Conservation (phyloP, 805 yeast species). For the Metschnikowia proteae region DNA sequence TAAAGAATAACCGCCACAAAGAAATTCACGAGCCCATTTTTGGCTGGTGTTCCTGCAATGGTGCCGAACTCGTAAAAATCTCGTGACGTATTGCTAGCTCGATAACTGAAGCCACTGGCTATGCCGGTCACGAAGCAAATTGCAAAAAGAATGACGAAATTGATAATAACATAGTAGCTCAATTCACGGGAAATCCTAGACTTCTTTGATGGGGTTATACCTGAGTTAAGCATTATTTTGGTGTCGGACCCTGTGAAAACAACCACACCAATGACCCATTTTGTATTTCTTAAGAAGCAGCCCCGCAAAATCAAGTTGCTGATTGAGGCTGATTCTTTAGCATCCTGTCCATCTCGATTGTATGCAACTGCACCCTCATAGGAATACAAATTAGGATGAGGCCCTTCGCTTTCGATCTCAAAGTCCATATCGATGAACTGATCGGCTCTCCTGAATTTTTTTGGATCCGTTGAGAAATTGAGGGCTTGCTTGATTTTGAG, state of each 20-base stretch:
- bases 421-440: constrained; percentile 44
- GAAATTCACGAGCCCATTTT: constrained; percentile 65
- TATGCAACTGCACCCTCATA: constrained; percentile 64
- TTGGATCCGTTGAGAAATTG: constrained; percentile 52
- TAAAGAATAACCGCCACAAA: constrained; percentile 71
- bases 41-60: constrained; percentile 59
- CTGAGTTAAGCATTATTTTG: constrained; percentile 77
- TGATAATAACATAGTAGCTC: constrained; percentile 64
- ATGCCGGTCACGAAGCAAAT: constrained; percentile 69
- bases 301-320: constrained; percentile 73
- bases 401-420: constrained; percentile 80
- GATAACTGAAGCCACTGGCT: constrained; percentile 65
- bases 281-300: constrained; percentile 72
- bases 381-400: constrained; percentile 71
- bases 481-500: constrained; percentile 68
- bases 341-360: constrained; percentile 15
- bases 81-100: constrained; percentile 46
- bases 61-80: constrained; percentile 67
- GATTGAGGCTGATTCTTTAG: constrained; percentile 63
- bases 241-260: constrained; percentile 76
- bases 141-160: constrained; percentile 59
- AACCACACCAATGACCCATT: constrained; percentile 78
- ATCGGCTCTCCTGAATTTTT: constrained; percentile 37
- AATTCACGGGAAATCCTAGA: constrained; percentile 72
- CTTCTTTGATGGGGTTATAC: constrained; percentile 72